Evolutionary conservation across 2,329 filamentous ascomycete genomes (phyloP).

Genomic region (Hyphodiscus sp.): DNA sequence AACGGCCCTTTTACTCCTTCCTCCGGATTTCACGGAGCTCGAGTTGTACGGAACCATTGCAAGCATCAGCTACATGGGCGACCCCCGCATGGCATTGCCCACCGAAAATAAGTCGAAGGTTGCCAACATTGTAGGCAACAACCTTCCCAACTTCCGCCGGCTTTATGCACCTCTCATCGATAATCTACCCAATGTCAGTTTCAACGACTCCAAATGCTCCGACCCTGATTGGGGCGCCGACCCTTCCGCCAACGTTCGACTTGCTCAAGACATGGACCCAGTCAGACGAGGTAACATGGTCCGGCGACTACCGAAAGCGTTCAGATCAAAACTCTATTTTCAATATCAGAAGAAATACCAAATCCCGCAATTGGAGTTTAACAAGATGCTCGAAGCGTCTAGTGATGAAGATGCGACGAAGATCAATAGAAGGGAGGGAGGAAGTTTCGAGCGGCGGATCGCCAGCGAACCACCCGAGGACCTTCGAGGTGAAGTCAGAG

Average conservation of each 20-base stretch:
- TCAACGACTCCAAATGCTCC: conserved; percentile 57
- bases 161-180: conserved; percentile 86
- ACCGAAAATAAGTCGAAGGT: conserved; percentile 92
- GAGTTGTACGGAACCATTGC: conserved; percentile 89
- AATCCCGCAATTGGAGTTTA: conserved; percentile 78
- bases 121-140: conserved; percentile 85
- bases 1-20: conserved; percentile 80
- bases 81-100: conserved; percentile 88
- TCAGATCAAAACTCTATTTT: conserved; percentile 87
- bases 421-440: conserved; percentile 69
- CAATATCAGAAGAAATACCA: conserved; percentile 87
- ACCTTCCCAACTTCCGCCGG: conserved; percentile 84
- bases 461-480: conserved; percentile 60
- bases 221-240: conserved; percentile 58
- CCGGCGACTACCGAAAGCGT: conserved; percentile 75
- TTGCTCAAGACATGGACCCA: conserved; percentile 90
- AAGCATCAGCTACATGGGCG: conserved; percentile 87
- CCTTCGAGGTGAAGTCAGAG: conserved; percentile 63
- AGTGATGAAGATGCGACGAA: conserved; percentile 62
- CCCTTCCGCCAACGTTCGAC: conserved; percentile 53
- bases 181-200: conserved; percentile 81
- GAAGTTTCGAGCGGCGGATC: conserved; percentile 81
- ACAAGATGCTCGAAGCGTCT: conserved; percentile 73
- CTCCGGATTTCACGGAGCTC: conserved; percentile 75
- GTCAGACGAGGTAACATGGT: conserved; percentile 94